These are phyloP conservation scores for Hirsutella thompsonii DNA, from an alignment of 2,329 filamentous ascomycete species.

Conservation along the genomic window DNA sequence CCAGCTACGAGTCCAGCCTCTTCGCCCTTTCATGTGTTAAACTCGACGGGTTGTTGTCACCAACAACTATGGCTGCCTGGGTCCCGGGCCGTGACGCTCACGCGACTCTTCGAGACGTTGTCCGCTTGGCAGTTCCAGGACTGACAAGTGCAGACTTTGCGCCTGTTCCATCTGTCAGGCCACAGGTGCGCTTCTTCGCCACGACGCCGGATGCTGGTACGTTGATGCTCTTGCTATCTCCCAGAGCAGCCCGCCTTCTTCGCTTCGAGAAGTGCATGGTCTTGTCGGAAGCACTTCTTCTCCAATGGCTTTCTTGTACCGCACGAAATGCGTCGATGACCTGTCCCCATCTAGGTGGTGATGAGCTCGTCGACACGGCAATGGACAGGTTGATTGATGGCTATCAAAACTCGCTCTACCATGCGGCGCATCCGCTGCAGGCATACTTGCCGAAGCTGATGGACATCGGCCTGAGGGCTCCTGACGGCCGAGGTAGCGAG, in stretches of 20 bases:
- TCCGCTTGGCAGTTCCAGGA: constrained; percentile 11
- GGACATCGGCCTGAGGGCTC: constrained; percentile 18
- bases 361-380: too few species aligned
- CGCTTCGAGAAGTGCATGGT: constrained; percentile 32
- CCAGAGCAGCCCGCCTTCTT: constrained; percentile 28
- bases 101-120: constrained; percentile 10
- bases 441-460: constrained; percentile 27
- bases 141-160: constrained; percentile 13
- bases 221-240: constrained; percentile 29
- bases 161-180: constrained; percentile 20
- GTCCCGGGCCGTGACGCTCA: too few species aligned
- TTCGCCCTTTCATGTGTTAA: too few species aligned
- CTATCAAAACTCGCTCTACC: neutral
- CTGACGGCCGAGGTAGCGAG: constrained; percentile 16
- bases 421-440: constrained; percentile 9
- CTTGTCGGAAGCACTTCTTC: constrained; percentile 28
- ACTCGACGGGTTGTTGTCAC: too few species aligned
- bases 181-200: constrained; percentile 29
- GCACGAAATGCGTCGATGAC: neutral
- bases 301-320: constrained; percentile 27
- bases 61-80: too few species aligned
- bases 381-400: too few species aligned
- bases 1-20: too few species aligned
- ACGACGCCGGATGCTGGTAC: constrained; percentile 25
- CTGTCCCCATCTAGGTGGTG: too few species aligned